Evolutionary conservation across 768 basidiomycete species (phyloP), one percentile per base, ranked within the genome.

Genomic region (Xerocomus brunneocitrinus): DNA sequence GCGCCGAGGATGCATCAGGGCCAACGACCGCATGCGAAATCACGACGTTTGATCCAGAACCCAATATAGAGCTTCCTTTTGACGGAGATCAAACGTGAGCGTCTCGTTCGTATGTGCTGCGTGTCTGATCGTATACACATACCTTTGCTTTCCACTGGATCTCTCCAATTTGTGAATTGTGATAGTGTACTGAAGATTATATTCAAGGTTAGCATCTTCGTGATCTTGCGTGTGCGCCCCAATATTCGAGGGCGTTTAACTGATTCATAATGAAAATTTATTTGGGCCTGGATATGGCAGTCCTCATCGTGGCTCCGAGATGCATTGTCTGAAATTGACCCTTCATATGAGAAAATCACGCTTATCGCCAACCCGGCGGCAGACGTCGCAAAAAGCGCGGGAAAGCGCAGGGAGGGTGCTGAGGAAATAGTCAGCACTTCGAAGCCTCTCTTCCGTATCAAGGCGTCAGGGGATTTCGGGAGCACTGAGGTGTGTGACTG

Each of bases 251-350:
- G 40, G 32, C 42, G 22, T 44, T 46, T 8, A 43, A 52, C 40
- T 52, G n/a, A 51, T 35, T 28, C 39, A 3, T 28, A 10, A 44
- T 36, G 30, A 4, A 35, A 8, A 47, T 30, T 8, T 34, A 34
- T 19, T 39, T 39, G 19, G 4, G 36, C 24, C 44, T n/a, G 25
- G n/a, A n/a, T 22, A 52, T 77, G 25, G 16, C 50, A 69, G 68
- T 69, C 68, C 82, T 95, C 95, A 3, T 94, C 89, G 5, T 95
- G 93, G 91, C 85, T 98, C 32, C 84, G 90, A 40, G 93, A 97
- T 54, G 93, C 95, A 0, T 79, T 98, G 13, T 84, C 86, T 10
- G 95, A 98, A 64, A 77, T 99, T 13, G 94, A 98, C 60, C 81
- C 91, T 16, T 89, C 91, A 0, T 91, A 87, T 65, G 85, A 91